These are phyloP conservation scores for Eutrema japonicum DNA, from an alignment of 345 rosid species.

Conservation along the genomic window DNA sequence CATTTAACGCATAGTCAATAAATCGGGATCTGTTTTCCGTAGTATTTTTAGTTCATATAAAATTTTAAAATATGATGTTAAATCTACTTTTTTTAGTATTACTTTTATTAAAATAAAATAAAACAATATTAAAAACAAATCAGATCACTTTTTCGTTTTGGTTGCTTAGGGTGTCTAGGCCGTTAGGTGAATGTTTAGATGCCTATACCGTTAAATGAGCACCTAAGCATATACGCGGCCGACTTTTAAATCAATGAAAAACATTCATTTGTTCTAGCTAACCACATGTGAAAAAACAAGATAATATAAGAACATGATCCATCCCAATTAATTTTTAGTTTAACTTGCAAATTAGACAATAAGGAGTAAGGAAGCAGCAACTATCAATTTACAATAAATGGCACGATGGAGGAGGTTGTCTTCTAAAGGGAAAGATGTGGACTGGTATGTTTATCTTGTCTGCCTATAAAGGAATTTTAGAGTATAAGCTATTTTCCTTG, in stretches of 20 bases:
- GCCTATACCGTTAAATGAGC: neutral
- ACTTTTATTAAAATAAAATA: no score
- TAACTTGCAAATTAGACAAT: slow-evolving; percentile 11
- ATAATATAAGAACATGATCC: slow-evolving; percentile 5
- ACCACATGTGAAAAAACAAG: neutral
- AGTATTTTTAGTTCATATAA: no score
- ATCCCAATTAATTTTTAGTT: neutral
- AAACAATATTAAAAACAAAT: neutral
- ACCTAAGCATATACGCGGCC: neutral
- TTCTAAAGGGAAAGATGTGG: slow-evolving; percentile 21
- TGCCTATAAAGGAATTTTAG: slow-evolving; percentile 1
- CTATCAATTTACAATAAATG: slow-evolving; percentile 24
- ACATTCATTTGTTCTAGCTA: neutral
- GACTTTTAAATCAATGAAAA: neutral
- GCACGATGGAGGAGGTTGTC: slow-evolving; percentile 6
- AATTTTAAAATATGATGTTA: no score
- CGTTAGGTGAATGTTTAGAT: no score
- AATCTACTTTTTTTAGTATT: no score
- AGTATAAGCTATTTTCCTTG: slow-evolving; percentile 15
- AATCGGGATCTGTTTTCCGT: no score
- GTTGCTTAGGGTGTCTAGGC: no score
- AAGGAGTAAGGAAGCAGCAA: slow-evolving; percentile 27
- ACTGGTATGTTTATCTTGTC: slow-evolving; percentile 22
- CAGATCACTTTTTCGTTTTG: neutral
- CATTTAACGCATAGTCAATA: no score